phyloP scores from a whole-genome alignment of 768 basidiomycete species.

The Tricholoma saponaceum region DNA sequence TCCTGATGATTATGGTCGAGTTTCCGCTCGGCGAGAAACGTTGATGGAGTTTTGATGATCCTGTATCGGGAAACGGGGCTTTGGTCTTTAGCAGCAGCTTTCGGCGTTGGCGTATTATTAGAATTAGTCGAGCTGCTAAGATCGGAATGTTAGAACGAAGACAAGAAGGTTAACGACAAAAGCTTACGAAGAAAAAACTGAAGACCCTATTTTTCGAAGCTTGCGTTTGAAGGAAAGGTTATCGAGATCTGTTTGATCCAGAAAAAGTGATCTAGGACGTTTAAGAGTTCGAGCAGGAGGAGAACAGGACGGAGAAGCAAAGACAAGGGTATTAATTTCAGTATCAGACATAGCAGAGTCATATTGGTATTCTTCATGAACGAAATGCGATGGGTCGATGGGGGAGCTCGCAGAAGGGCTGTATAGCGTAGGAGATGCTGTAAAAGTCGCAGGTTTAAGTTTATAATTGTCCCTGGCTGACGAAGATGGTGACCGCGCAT shows the following conservation, averaged over 20 bases:
- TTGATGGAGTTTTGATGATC: not conserved
- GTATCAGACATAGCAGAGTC: not conserved
- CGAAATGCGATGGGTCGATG: not conserved
- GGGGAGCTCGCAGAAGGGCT: not conserved
- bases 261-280: not conserved
- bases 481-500: not conserved
- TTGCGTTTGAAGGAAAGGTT: not conserved
- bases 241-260: not conserved
- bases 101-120: not conserved
- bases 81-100: not conserved
- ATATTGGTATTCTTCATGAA: not conserved
- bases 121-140: not conserved
- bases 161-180: not conserved
- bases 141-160: not conserved
- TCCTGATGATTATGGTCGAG: not conserved
- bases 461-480: not conserved
- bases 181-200: not conserved
- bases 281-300: not conserved
- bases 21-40: not conserved
- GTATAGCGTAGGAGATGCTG: not conserved
- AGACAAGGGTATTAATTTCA: not conserved
- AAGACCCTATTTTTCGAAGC: not conserved
- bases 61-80: not conserved
- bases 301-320: constrained; percentile 3
- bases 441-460: not conserved